A percentile compares a stretch with the other conserved stretches of the same genome.
Evolutionary conservation across 306 rosid genomes (phyloP).

Genomic region (Trichosanthes cucumerina): DNA sequence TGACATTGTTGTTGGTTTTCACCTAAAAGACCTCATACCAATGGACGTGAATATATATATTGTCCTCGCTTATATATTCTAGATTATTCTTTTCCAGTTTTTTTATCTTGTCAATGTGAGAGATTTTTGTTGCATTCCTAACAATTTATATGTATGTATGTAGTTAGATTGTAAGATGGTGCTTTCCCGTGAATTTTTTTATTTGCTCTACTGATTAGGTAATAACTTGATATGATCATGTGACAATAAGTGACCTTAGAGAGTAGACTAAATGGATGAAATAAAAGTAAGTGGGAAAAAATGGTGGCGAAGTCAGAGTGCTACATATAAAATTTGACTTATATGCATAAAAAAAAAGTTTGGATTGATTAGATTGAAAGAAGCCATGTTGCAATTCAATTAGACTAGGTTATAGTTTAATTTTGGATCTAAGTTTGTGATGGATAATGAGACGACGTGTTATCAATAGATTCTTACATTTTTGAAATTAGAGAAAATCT

Average conservation of each 20-base stretch:
- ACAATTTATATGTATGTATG: no score
- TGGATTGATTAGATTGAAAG: background rate
- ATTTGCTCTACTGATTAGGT: background rate
- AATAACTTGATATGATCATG: background rate
- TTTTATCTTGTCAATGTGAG: no score
- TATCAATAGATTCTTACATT: background rate
- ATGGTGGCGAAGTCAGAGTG: background rate
- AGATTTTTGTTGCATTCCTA: no score
- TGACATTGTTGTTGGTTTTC: no score
- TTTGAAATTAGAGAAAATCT: background rate
- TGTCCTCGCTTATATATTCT: no score
- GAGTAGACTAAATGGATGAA: background rate
- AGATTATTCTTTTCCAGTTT: no score
- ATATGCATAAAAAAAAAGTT: background rate
- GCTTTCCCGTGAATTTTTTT: background rate
- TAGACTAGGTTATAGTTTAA: background rate
- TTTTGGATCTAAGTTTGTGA: background rate
- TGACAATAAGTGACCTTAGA: no score
- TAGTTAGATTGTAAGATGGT: no score
- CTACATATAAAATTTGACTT: background rate
- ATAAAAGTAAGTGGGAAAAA: background rate
- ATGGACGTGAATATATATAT: no score
- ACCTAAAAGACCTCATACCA: no score
- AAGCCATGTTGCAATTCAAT: background rate
- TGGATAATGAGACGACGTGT: background rate